phyloP scores from a whole-genome alignment of 495 filamentous ascomycete species.

The Clohesyomyces aquaticus region DNA sequence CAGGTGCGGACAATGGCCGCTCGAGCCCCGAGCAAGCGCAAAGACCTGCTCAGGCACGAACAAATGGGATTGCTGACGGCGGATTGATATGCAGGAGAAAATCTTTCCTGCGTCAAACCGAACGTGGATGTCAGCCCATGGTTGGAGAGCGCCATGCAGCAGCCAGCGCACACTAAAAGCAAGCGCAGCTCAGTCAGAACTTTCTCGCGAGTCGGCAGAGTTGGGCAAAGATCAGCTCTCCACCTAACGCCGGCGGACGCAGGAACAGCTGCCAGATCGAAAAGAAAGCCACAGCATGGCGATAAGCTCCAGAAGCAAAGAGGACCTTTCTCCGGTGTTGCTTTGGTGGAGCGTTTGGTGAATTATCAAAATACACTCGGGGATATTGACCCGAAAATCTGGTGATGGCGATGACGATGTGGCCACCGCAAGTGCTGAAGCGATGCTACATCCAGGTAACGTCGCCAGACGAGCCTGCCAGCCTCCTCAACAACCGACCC shows the following conservation, averaged over 20 bases:
- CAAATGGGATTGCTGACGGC: constrained; percentile 8
- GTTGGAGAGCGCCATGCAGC: background rate
- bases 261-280: constrained; percentile 12
- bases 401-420: background rate
- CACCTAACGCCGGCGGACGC: constrained; percentile 8
- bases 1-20: too few species aligned
- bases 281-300: background rate
- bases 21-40: background rate
- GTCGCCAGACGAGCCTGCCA: background rate
- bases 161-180: background rate
- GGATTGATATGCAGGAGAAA: background rate
- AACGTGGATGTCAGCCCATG: background rate
- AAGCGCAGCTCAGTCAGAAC: background rate
- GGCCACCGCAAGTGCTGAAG: background rate
- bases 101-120: background rate
- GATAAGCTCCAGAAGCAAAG: background rate
- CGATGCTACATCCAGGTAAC: constrained; percentile 16
- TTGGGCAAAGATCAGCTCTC: constrained; percentile 10
- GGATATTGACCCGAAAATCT: background rate
- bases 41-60: constrained; percentile 3
- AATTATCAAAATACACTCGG: too few species aligned
- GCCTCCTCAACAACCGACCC: background rate
- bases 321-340: background rate
- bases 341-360: too few species aligned
- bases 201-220: background rate